Base-by-base conservation (phyloP, 441 rosid species). In the Pelargonium australe region DNA sequence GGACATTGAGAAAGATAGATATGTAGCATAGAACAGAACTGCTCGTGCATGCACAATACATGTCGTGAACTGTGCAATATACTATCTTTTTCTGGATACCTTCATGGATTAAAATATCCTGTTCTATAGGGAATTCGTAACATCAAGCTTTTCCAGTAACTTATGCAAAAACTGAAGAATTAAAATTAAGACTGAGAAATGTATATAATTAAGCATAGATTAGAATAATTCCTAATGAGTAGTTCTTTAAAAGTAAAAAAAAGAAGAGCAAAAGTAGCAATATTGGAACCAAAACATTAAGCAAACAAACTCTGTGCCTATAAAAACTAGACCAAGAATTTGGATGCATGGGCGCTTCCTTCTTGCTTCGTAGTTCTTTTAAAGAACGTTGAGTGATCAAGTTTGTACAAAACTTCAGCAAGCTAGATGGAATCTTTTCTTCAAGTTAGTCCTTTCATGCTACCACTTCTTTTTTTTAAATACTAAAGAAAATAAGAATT, bases 331-430 rank as follows among this genome's bases (percentile, higher is more conserved):
- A 19, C 62, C 28, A 20, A 16, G 28, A 9, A 57, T 57, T 57
- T 17, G 12, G 25, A 57, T 57, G 62, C 25, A 57, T 57, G 62
- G 62, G 25, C 17, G 12, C 62, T 57, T 23, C 62, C 62, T 57
- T 57, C 62, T 23, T 8, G 62, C 16, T 53, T 17, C 19, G 2
- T 57, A 17, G 3, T 57, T 57, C 17, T 17, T 57, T 57, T 17
- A 23, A 57, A 57, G 28, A 57, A 57, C 8, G 28, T 57, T 57
- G 23, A 17, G 62, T 57, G 62, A 17, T 57, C 62, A 7, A 57
- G 62, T 57, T 57, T 57, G 7, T 34, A 34, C 40, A 34, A 34
- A 4, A 34, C 40, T 34, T 34, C 40, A 34, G 40, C 40, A 34
- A 34, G 40, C 62, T 57, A 57, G 12, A 19, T 57, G 62, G 62